phyloP scores from a whole-genome alignment of 257 asterid genomes.

The Leptodermis oblonga region DNA sequence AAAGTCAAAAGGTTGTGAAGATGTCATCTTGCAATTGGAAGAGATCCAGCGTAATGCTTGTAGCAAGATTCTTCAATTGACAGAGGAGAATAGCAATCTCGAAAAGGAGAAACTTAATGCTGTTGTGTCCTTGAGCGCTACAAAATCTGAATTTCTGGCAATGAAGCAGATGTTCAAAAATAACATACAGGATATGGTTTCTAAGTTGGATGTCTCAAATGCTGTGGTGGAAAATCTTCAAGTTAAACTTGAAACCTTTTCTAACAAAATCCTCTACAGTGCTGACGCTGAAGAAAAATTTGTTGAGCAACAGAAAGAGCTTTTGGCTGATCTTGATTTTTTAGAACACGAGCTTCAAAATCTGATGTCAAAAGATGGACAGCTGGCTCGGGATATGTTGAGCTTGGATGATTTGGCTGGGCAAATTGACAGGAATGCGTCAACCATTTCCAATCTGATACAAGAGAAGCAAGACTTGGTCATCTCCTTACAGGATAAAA shows the following conservation, averaged over 20 bases:
- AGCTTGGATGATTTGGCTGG: constrained; percentile 50
- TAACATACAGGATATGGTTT: constrained; percentile 41
- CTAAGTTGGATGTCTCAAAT: constrained; percentile 52
- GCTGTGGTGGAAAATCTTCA: constrained; percentile 71
- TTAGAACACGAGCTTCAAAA: constrained; percentile 64
- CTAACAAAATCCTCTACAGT: constrained; percentile 46
- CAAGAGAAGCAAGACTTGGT: constrained; percentile 53
- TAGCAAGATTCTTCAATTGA: constrained; percentile 40
- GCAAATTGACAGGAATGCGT: constrained; percentile 46
- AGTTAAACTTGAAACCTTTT: constrained; percentile 61
- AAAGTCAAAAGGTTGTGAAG: constrained; percentile 38
- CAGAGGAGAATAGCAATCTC: constrained; percentile 60
- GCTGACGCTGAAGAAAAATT: constrained; percentile 56
- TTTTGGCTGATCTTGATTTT: constrained; percentile 59
- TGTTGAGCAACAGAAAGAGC: constrained; percentile 40
- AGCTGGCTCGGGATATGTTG: constrained; percentile 44
- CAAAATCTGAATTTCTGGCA: constrained; percentile 56
- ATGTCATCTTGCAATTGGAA: constrained; percentile 50
- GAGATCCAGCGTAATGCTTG: constrained; percentile 50
- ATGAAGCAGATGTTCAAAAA: constrained; percentile 55
- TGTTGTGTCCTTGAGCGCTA: constrained; percentile 47
- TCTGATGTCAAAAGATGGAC: constrained; percentile 45
- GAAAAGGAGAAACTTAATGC: constrained; percentile 48
- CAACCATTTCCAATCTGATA: constrained; percentile 40
- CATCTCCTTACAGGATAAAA: constrained; percentile 39